These are phyloP conservation scores for Saturnispora hagleri DNA, from an alignment of 805 yeast genomes.

Conservation along the genomic window DNA sequence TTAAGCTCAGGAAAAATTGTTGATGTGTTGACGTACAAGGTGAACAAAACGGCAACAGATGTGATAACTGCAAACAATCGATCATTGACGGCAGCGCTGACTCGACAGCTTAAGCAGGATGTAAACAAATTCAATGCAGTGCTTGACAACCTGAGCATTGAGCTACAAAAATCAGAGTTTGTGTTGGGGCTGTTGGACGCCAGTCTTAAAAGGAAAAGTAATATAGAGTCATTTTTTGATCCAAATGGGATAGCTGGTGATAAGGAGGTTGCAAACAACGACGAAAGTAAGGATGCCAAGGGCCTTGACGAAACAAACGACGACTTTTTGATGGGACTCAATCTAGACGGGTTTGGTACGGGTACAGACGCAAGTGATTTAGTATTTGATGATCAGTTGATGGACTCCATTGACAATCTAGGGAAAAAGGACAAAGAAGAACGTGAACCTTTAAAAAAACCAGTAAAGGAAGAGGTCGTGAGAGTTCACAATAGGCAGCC, in stretches of 20 bases:
- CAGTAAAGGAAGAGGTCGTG: conserved; percentile 3
- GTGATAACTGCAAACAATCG: conserved; percentile 24
- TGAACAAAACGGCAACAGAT: conserved; percentile 19
- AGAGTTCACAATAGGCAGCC: not conserved
- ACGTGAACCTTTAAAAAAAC: too few relatives aligned
- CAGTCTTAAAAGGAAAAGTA: conserved; percentile 22
- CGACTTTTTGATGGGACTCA: not conserved
- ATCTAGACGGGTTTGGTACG: not conserved
- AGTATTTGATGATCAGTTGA: conserved; percentile 12
- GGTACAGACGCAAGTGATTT: conserved; percentile 3
- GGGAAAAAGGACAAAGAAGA: not conserved
- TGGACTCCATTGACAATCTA: not conserved
- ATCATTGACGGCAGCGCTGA: conserved; percentile 20
- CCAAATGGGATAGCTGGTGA: not conserved
- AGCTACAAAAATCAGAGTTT: conserved; percentile 23
- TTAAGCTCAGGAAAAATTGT: conserved; percentile 27
- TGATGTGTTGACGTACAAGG: conserved; percentile 23
- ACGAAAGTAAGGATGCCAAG: not conserved
- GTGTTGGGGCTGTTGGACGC: conserved; percentile 22
- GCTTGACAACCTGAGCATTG: conserved; percentile 22
- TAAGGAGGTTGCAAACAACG: not conserved
- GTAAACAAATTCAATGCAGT: conserved; percentile 23
- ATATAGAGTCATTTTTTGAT: not conserved
- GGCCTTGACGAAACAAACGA: not conserved
- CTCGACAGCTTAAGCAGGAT: conserved; percentile 20